phyloP scores from a whole-genome alignment of 768 basidiomycete genomes.

The Russula sp. region DNA sequence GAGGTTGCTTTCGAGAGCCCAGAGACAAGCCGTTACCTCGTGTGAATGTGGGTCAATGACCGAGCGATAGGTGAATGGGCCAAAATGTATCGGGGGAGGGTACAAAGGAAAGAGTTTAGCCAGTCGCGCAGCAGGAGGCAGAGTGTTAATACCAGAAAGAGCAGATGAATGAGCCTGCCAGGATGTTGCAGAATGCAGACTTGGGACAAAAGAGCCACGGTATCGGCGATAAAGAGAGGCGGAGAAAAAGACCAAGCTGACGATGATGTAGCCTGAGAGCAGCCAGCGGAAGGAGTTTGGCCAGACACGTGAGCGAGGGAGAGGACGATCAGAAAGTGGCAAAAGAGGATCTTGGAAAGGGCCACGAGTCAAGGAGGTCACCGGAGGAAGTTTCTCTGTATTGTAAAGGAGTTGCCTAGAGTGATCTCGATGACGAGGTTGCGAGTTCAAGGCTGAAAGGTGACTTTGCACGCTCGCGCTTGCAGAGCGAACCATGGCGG shows the following conservation, averaged over 20 bases:
- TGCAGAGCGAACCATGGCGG: neutral
- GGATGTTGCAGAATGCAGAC: neutral
- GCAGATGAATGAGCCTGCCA: neutral
- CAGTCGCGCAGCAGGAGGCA: slow-evolving; percentile 5
- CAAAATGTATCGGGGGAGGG: slow-evolving; percentile 22
- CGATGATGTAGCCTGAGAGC: slow-evolving; percentile 13
- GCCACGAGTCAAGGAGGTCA: neutral
- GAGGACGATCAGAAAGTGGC: neutral
- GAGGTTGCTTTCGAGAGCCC: slow-evolving; percentile 35
- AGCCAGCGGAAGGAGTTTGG: slow-evolving; percentile 10
- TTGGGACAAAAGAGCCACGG: neutral
- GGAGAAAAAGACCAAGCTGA: slow-evolving; percentile 19
- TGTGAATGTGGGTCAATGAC: slow-evolving; percentile 7
- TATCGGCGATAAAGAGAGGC: slow-evolving; percentile 13
- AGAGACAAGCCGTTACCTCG: slow-evolving; percentile 42
- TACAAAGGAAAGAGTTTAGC: slow-evolving; percentile 26
- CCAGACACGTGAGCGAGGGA: slow-evolving; percentile 3
- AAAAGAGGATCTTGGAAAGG: neutral
- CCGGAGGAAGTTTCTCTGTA: too few relatives aligned
- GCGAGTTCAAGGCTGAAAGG: neutral
- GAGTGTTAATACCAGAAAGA: slow-evolving; percentile 6
- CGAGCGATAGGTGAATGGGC: slow-evolving; percentile 21
- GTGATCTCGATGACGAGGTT: slow-evolving; percentile 7
- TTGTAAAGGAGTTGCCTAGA: neutral
- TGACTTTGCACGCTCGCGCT: slow-evolving; percentile 13